Evolutionary conservation across 2,329 filamentous ascomycete species (phyloP), one percentile per base, ranked within the genome.

Genomic region (Cercospora brassicicola): DNA sequence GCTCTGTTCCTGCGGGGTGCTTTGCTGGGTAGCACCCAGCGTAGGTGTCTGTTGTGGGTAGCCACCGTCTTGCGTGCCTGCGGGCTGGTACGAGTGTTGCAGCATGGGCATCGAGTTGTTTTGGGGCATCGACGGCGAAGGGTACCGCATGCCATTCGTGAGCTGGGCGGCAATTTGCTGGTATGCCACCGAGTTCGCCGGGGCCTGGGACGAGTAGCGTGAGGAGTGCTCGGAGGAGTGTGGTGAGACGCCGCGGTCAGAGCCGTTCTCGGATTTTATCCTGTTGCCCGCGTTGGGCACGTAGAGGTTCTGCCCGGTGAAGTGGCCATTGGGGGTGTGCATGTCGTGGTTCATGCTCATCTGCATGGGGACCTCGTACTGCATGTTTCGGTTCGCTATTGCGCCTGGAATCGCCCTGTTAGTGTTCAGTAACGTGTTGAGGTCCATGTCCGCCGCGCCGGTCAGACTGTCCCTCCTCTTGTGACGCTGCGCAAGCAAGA

Each of bases 191-290:
- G 83, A 80, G 67, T 86, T 82, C 68, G 84, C 84, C n/a, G 85
- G 81, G 61, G 85, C 82, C 74, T 86, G 84, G 69, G 85, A 85
- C 62, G 86, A 87, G 73, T 86, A 86, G 68, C 85, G 81, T 69
- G 86, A 86, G 56, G 85, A 83, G 39, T 84, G 83, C 70, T 87
- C 85, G 66, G 84, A 86, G 30, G 82, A 79, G 74, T 88, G 83
- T 57, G 84, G 86, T 66, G 86, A 84, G 70, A 84, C 81, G 72
- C 84, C 85, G 69, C 86, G 85, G 73, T 89, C 87, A 68, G 86
- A 86, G 75, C 85, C 85, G 77, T 83, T 87, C 78, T 87, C 85
- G 62, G 85, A 86, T 72, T 85, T 85, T 79, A 85, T 84, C 76
- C 82, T 79, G 75, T 79, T 80, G 75, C 82, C 82, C 71, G 81